Conservation (phyloP, 805 yeast species). For the Ogataea nonfermentans region DNA sequence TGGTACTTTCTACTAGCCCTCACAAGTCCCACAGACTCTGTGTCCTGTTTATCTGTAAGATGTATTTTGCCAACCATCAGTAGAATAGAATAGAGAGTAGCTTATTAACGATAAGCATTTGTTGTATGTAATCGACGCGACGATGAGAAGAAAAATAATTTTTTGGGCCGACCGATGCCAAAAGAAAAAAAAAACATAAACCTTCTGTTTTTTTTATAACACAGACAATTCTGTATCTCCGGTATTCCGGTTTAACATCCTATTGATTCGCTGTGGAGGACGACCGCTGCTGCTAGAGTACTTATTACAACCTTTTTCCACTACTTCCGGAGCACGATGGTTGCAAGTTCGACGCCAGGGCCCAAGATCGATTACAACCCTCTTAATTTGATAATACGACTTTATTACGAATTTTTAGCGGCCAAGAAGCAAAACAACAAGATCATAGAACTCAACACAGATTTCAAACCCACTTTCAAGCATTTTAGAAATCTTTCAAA, state of each 20-base stretch:
- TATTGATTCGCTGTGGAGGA: background rate
- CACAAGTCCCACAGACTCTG: background rate
- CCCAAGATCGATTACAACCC: conserved; percentile 15
- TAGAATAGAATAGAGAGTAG: background rate
- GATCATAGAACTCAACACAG: conserved; percentile 19
- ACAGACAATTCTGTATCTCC: conserved; percentile 6
- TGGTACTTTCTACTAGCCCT: no score
- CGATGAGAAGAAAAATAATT: background rate
- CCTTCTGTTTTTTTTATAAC: conserved; percentile 4
- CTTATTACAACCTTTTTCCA: background rate
- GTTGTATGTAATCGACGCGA: conserved; percentile 5
- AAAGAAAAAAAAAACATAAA: conserved; percentile 4
- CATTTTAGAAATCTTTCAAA: conserved; percentile 21
- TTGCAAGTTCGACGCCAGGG: background rate
- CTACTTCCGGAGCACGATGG: background rate
- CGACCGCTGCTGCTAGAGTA: background rate
- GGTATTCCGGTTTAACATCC: background rate
- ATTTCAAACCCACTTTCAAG: conserved; percentile 23
- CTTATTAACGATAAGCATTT: background rate
- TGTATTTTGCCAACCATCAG: conserved; percentile 1
- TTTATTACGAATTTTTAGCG: conserved; percentile 20
- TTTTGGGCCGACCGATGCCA: conserved; percentile 1
- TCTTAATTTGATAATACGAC: conserved; percentile 17
- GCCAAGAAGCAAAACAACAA: conserved; percentile 22
- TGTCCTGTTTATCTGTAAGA: background rate